Conservation (phyloP, 495 filamentous ascomycete species). For the Terfezia claveryi region DNA sequence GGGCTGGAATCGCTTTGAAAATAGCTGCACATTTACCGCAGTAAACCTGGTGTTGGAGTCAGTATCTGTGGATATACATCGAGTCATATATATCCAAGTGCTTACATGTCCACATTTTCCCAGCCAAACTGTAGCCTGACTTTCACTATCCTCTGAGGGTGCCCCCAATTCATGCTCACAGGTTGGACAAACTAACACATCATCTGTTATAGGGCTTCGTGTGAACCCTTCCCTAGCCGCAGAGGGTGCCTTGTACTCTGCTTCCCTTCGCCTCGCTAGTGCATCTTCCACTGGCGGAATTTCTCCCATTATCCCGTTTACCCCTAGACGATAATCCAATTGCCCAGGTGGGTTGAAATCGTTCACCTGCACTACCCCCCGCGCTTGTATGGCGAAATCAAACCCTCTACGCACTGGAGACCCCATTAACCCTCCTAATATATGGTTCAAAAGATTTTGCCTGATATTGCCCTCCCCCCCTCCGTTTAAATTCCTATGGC, state of each 20-base stretch:
- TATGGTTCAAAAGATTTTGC: slow-evolving; percentile 1
- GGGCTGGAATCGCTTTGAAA: slow-evolving; percentile 6
- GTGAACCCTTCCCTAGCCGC: slow-evolving; percentile 41
- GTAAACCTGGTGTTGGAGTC: slow-evolving; percentile 7
- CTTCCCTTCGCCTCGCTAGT: slow-evolving; percentile 14
- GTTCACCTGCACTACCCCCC: neutral
- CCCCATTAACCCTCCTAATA: slow-evolving; percentile 1
- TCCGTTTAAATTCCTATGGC: neutral
- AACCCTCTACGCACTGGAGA: slow-evolving; percentile 5
- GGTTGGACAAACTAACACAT: slow-evolving; percentile 47
- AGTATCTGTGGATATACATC: neutral
- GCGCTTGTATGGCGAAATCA: slow-evolving; percentile 1
- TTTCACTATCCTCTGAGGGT: slow-evolving; percentile 27
- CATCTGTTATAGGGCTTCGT: slow-evolving; percentile 36
- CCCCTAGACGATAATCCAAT: slow-evolving; percentile 17
- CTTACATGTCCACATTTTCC: slow-evolving; percentile 59
- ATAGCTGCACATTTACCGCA: slow-evolving; percentile 13
- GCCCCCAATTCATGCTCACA: slow-evolving; percentile 45
- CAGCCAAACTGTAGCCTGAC: slow-evolving; percentile 49
- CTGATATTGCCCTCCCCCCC: neutral
- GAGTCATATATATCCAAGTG: neutral
- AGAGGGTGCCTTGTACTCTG: slow-evolving; percentile 35
- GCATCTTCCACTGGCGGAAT: slow-evolving; percentile 12
- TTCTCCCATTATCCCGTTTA: slow-evolving; percentile 15
- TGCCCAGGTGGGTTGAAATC: slow-evolving; percentile 11